Evolutionary conservation across 129 eudicot genomes (phyloP).

Genomic region (Sambucus nigra): DNA sequence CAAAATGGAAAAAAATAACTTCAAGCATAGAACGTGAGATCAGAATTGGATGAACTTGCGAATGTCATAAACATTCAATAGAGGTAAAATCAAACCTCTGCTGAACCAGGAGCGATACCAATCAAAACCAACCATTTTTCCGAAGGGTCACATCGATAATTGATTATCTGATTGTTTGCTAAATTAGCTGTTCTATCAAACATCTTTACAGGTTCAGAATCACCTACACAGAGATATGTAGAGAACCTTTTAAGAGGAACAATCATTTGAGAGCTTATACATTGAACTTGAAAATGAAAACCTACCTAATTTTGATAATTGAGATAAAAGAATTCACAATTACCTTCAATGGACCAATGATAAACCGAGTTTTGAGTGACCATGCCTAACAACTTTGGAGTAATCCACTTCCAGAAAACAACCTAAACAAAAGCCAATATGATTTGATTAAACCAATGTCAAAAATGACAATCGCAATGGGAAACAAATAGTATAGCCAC

Average conservation of each 20-base stretch:
- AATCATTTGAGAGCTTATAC: neutral
- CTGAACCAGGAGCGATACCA: slow-evolving; percentile 94
- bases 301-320: neutral
- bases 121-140: slow-evolving; percentile 96
- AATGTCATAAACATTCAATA: neutral
- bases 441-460: slow-evolving; percentile 1
- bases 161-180: slow-evolving; percentile 84
- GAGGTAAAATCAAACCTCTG: slow-evolving; percentile 48
- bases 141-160: slow-evolving; percentile 76
- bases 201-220: slow-evolving; percentile 87
- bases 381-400: slow-evolving; percentile 84
- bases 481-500: neutral
- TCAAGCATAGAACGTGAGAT: too few species aligned
- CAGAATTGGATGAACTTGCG: neutral
- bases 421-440: slow-evolving; percentile 33
- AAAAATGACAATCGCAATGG: slow-evolving; percentile 4
- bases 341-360: slow-evolving; percentile 98
- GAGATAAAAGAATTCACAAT: neutral
- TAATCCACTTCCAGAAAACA: slow-evolving; percentile 96
- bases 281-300: neutral
- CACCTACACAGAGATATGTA: slow-evolving; percentile 41
- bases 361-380: slow-evolving; percentile 89
- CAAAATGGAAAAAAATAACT: too few species aligned
- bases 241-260: neutral
- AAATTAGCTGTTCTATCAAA: slow-evolving; percentile 91